Base-by-base conservation (phyloP, 1,139 yeast species). In the Nadsonia commutata region DNA sequence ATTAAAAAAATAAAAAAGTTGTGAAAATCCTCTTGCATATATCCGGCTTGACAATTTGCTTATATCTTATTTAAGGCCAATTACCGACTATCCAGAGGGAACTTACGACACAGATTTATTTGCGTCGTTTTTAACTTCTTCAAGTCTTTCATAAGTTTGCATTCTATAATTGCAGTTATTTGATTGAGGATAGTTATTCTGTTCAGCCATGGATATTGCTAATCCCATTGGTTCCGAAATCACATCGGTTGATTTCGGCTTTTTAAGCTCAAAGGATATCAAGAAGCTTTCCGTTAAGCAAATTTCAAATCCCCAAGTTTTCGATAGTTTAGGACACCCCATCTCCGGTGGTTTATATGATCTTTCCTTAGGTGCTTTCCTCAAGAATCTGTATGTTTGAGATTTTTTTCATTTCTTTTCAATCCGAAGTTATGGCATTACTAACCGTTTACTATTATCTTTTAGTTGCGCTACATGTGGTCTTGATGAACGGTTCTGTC, bases 301-400 rank as follows among this genome's bases (percentile, higher is more conserved):
- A 68, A 79, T 93, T 64, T 82, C 94, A 48, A 86, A 86, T 58
- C 97, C 98, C 19, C 81, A 85, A 41, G 95, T 86, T 20, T 81
- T 93, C 58, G 98, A 93, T 64, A 85, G 83, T 59, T 68, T 93
- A 58, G 98, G 97, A 40, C 98, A 93, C 63, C 97, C 99, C 17
- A 78, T 90, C 42, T 72, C 78, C 42, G 90, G 94, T 48, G 99
- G 99, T 63, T 70, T 93, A 40, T 93, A 93, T 56, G 99, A 93
- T 64, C 73, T 88, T 51, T 79, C 95, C 19, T 68, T 93, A 42
- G 99, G 99, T 53, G 98, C 98, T 1, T 90, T 86, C 57, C 69
- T 85, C 51, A 72, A 81, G 59, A 84, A 88, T 59, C 70, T 83
- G 52, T 64, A 53, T 48, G 61, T 51, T 19, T 39, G 31, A 21